Evolutionary conservation across 306 rosid species (phyloP).

Genomic region (Canavalia gladiata): DNA sequence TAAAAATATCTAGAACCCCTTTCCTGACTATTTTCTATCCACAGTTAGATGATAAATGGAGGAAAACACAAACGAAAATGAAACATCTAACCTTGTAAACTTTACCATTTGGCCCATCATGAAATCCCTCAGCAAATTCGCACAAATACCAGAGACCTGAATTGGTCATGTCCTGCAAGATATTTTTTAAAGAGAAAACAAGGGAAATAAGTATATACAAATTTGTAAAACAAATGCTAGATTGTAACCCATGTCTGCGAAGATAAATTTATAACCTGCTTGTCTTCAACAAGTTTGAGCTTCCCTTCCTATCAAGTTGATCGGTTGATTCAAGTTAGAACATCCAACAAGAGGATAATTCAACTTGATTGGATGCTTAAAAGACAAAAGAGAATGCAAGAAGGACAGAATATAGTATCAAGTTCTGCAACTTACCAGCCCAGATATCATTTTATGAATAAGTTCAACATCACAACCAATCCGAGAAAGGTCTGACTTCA

Average conservation of each 20-base stretch:
- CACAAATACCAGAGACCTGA: constrained; percentile 51
- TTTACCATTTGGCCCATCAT: constrained; percentile 38
- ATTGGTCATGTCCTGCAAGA: constrained; percentile 49
- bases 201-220: background rate
- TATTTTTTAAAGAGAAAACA: background rate
- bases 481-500: constrained; percentile 76
- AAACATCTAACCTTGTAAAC: constrained; percentile 48
- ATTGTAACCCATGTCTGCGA: constrained; percentile 24
- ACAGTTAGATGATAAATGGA: background rate
- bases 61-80: constrained; percentile 13
- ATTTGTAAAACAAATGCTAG: constrained; percentile 12
- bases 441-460: constrained; percentile 46
- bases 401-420: background rate
- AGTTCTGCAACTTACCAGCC: constrained; percentile 47
- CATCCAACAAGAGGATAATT: constrained; percentile 7
- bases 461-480: constrained; percentile 65
- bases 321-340: constrained; percentile 35
- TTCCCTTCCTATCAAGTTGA: constrained; percentile 49
- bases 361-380: constrained; percentile 19
- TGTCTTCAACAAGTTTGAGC: constrained; percentile 51
- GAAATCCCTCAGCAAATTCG: constrained; percentile 43
- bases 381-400: background rate
- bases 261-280: constrained; percentile 51
- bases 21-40: background rate
- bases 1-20: background rate